Conservation (phyloP, 805 yeast genomes). For the Monosporozyma servazzii region DNA sequence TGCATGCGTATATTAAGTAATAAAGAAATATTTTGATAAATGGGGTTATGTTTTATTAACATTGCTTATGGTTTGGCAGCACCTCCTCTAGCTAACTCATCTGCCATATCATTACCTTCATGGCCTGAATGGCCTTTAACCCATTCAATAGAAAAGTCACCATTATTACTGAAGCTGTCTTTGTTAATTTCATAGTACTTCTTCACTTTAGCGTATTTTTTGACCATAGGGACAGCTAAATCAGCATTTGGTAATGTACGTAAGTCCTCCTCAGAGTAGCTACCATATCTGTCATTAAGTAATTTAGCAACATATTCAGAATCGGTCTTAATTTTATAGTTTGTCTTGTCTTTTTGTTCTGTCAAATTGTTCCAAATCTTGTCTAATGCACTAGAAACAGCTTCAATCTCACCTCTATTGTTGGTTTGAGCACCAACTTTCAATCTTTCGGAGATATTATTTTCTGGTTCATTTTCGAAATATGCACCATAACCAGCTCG, state of each 20-base stretch:
- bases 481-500: slow-evolving; percentile 65
- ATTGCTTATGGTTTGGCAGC: slow-evolving; percentile 28
- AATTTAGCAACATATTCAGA: slow-evolving; percentile 57
- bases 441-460: slow-evolving; percentile 47
- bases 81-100: slow-evolving; percentile 60
- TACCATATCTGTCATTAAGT: slow-evolving; percentile 46
- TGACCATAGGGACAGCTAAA: slow-evolving; percentile 30
- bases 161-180: slow-evolving; percentile 25
- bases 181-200: slow-evolving; percentile 26
- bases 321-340: slow-evolving; percentile 51
- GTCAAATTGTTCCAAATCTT: slow-evolving; percentile 29
- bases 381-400: slow-evolving; percentile 48
- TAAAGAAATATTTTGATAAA: background rate
- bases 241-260: slow-evolving; percentile 21
- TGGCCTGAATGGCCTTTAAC: slow-evolving; percentile 67
- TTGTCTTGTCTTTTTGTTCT: slow-evolving; percentile 8
- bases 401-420: slow-evolving; percentile 71
- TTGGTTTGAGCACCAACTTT: slow-evolving; percentile 49
- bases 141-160: slow-evolving; percentile 41
- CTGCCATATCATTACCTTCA: slow-evolving; percentile 72
- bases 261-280: slow-evolving; percentile 40
- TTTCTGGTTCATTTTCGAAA: slow-evolving; percentile 44
- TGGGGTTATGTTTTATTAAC: background rate
- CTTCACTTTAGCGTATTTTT: slow-evolving; percentile 35
- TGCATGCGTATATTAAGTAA: background rate